These are phyloP conservation scores for Aspergillus sergii DNA, from an alignment of 2,329 filamentous ascomycete genomes.

Conservation along the genomic window DNA sequence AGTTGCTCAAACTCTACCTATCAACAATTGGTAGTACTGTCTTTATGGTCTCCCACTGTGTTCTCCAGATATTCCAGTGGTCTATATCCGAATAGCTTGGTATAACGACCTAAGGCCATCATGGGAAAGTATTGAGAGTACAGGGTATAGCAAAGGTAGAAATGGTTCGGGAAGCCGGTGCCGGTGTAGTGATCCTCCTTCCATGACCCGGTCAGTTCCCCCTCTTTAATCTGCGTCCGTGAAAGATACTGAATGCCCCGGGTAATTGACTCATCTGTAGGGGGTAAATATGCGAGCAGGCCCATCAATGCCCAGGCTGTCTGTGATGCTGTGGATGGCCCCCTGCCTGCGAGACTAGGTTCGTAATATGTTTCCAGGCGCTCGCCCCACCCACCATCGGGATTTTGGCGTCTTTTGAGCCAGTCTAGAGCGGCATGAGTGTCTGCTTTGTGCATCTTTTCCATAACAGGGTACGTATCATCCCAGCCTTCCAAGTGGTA, in stretches of 20 bases:
- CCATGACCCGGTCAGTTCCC: slow-evolving; percentile 17
- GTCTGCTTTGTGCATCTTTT: not conserved
- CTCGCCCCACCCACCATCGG: slow-evolving; percentile 38
- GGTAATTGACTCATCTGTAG: slow-evolving; percentile 10
- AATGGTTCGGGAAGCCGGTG: slow-evolving; percentile 27
- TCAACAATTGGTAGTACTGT: too few relatives aligned
- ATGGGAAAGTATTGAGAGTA: slow-evolving; percentile 16
- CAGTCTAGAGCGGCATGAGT: slow-evolving; percentile 18
- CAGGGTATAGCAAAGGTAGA: slow-evolving; percentile 9
- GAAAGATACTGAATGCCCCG: slow-evolving; percentile 21
- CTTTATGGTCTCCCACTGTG: too few relatives aligned
- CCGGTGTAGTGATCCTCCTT: slow-evolving; percentile 18
- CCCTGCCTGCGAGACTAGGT: slow-evolving; percentile 14
- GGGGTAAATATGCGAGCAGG: slow-evolving; percentile 18
- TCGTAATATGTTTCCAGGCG: slow-evolving; percentile 22
- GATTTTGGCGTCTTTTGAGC: slow-evolving; percentile 29
- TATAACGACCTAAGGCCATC: slow-evolving; percentile 13
- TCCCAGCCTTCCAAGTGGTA: too few relatives aligned
- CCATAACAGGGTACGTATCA: not conserved
- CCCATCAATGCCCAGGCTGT: slow-evolving; percentile 36
- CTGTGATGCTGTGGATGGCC: slow-evolving; percentile 32
- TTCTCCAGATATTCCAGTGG: too few relatives aligned
- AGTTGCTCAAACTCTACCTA: too few relatives aligned
- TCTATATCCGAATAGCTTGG: too few relatives aligned
- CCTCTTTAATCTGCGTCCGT: slow-evolving; percentile 4